Evolutionary conservation across 306 rosid species (phyloP), one percentile per base, ranked within the genome.

Genomic region (Cucurbita pepo): DNA sequence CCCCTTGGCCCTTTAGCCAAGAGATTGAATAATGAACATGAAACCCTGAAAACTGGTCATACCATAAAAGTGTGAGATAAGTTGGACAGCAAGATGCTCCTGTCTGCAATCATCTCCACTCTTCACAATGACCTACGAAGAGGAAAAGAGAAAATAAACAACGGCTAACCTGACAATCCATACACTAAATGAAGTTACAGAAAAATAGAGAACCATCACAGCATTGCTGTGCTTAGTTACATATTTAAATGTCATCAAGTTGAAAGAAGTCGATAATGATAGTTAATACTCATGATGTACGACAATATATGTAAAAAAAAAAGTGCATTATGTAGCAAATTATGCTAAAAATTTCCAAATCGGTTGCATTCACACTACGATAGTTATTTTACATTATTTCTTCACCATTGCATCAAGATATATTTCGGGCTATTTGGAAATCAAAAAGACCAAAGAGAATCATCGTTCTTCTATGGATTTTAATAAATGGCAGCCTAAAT

Each of bases 101-200:
- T 95, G 99, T 86, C 99, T 86, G 84, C 99, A 95, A 86, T 95
- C 99, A 82, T 91, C 97, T 76, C 99, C 99, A 79, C 99, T 95
- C 89, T 95, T 95, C 61, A 95, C 99, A 78, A 95, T 95, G 72
- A 89, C 86, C 99, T 95, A 72, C 59, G 75, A 50, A 13, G 75
- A 64, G 21, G 56, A 6, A 77, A 69, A 57, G 41, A 56, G 41
- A 30, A 14, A 56, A 56, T 48, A 48, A 38, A 61, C 19, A 54
- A 6, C 12, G 15, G 22, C 11, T 62, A 52, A 74, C 45, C 47
- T 43, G 16, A 50, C 16, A 59, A 22, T 47, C 34, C 54, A 38
- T 37, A 52, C 30, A 69, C 74, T 51, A 51, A 51, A 34, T 34
- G 59, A 41, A 34, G 5, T 19, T 69, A 15, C 1, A 1, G 58